These are phyloP conservation scores for Dictyostelium firmibasis DNA, from an alignment of 78 protist genomes.

Conservation along the genomic window DNA sequence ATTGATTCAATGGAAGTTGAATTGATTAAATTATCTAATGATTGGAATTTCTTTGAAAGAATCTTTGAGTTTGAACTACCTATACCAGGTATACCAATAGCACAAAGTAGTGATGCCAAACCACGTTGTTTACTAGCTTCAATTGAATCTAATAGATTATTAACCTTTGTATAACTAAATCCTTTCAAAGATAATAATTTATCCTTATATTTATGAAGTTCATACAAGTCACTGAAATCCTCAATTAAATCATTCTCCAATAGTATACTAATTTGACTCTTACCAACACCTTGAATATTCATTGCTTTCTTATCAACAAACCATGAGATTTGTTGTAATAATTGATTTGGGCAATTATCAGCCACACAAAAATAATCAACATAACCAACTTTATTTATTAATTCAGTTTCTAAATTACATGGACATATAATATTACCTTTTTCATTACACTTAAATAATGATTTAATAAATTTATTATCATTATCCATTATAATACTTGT, in stretches of 20 bases:
- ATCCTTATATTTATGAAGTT: background rate
- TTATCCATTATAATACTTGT: background rate
- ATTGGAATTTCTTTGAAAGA: background rate
- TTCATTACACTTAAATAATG: background rate
- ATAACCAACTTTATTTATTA: background rate
- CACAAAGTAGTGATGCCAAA: constrained; percentile 6
- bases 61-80: constrained; percentile 33
- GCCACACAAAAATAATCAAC: constrained; percentile 46
- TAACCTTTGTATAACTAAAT: constrained; percentile 17
- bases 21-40: background rate
- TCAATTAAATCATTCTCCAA: background rate
- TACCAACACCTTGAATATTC: constrained; percentile 66
- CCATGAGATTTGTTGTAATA: background rate
- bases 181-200: constrained; percentile 13
- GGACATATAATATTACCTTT: constrained; percentile 26
- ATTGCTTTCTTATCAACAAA: constrained; percentile 54
- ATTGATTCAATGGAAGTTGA: background rate
- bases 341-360: constrained; percentile 6
- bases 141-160: constrained; percentile 36
- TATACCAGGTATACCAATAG: constrained; percentile 57
- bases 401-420: background rate
- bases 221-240: constrained; percentile 40
- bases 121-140: constrained; percentile 26
- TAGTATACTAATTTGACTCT: background rate
- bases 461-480: background rate